Evolutionary conservation across 2,329 filamentous ascomycete genomes (phyloP), one percentile per base, ranked within the genome.

Genomic region (Coniochaeta sp.): DNA sequence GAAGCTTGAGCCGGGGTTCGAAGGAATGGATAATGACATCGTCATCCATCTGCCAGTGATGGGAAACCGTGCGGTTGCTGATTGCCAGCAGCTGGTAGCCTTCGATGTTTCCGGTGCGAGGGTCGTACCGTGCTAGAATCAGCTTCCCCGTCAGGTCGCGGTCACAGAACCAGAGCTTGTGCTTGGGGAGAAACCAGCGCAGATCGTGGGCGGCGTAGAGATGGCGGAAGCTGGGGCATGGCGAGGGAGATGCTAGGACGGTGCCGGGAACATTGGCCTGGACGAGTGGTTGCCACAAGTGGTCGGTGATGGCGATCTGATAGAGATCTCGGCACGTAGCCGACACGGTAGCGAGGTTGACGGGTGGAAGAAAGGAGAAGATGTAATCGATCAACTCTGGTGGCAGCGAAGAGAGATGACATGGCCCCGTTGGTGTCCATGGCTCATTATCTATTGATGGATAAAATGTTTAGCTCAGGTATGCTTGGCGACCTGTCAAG

Each of bases 161-260:
- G 66, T 96, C 89, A 53, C 83, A 81, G 62, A 96, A 92, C 91
- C 91, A 96, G 56, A 96, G 74, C 67, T 88, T 91, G 63, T 88
- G 76, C 49, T 80, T 82, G 0, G 88, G 77, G 1, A 96, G 74
- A 61, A 95, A 96, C 91, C 91, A 96, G 60, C 85, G 82, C 0
- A 86, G 85, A 56, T 94, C 79, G 64, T 94, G 87, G 18, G 83
- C 77, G 38, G 78, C 71, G 65, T 87, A 96, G 2, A 96, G 78
- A 24, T 86, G 77, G 52, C 81, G 81, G 67, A 85, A 96, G 22
- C 76, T 83, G 2, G 70, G 59, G 60, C 78, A 84, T 6, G 85
- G 84, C 6, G 74, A 76, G 0, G 84, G 74, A 1, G 75, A 73
- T 1, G 68, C 67, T 26, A 91, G 69, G 12, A 59, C 56, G 51